phyloP scores from a whole-genome alignment of 805 yeast species.

The Wickerhamomyces rabaulensis region DNA sequence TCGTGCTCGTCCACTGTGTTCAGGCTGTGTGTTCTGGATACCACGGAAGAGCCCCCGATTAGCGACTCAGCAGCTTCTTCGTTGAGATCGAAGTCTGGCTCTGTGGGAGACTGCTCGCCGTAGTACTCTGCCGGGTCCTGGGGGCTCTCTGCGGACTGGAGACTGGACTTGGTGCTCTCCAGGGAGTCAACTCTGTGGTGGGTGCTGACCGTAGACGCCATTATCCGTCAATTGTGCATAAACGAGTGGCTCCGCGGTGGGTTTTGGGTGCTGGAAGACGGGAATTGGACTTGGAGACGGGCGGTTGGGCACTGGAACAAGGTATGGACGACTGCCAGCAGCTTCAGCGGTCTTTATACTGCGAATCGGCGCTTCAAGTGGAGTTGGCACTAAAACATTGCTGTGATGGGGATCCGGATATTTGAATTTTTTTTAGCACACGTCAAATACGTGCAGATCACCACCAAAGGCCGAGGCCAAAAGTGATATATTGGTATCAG shows the following conservation, averaged over 20 bases:
- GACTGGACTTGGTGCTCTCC: neutral
- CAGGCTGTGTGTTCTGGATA: conserved; percentile 5
- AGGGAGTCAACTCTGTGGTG: neutral
- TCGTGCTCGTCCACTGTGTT: conserved; percentile 6
- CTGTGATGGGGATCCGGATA: neutral
- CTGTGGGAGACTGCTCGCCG: neutral
- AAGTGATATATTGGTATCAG: too few species aligned
- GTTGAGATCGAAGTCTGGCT: neutral
- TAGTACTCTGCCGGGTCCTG: neutral
- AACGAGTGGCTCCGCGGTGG: neutral
- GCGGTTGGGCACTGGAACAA: neutral
- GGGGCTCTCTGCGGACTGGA: neutral
- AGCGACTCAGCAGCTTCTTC: conserved; percentile 9
- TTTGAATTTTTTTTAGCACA: too few species aligned
- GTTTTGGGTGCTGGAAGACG: too few species aligned
- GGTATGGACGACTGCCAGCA: neutral
- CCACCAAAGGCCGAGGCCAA: too few species aligned
- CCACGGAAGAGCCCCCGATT: conserved; percentile 44
- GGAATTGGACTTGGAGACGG: too few species aligned
- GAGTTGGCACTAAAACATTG: neutral
- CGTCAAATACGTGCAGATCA: too few species aligned
- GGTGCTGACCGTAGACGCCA: neutral
- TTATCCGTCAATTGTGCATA: neutral
- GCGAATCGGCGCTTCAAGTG: neutral
- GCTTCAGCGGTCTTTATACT: neutral